Evolutionary conservation across 805 yeast genomes (phyloP), one percentile per base, ranked within the genome.

Genomic region (Kodamaea kaohsiungensis): DNA sequence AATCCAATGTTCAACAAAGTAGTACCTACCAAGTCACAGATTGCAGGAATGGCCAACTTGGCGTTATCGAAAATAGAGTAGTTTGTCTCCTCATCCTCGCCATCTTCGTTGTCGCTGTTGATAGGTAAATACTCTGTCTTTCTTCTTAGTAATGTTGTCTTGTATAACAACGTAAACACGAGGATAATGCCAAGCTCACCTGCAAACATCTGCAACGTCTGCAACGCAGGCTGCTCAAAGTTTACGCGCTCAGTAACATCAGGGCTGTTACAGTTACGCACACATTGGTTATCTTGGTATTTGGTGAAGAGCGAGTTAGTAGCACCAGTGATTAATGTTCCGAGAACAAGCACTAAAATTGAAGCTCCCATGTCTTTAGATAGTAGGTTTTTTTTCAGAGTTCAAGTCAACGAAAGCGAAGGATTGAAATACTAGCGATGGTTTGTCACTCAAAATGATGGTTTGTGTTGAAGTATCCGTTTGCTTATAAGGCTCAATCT

Each of bases 211-310:
- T 89, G 93, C 16, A 87, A 70, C 1, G 95, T 85, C 65, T 89
- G 95, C 37, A 89, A 65, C 7, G 86, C 90, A 0, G 96, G 95
- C 69, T 88, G 92, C 59, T 88, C 89, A 62, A 87, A 89, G 54
- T 71, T 67, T 38, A 71, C 67, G 47, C 75, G 83, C n/a, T 69
- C 65, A 1, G 72, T 55, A 1, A 68, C 59, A 15, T 78, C 79
- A 5, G 82, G 78, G 46, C 68, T 69, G 35, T 70, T 68, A 65
- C 91, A 86, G 63, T 82, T 65, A 13, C 65, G 72, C 3, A 88
- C 87, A 68, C 90, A 86, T 63, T 86, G 90, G 63, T 84, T 80
- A 64, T 89, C 95, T 65, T 89, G 95, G 63, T 70, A 83, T 66
- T 89, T 89, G 16, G 93, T 87, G 58, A 87, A 77, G 46, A 89